Base-by-base conservation (phyloP, 495 filamentous ascomycete genomes). In the Daldinia childiae region DNA sequence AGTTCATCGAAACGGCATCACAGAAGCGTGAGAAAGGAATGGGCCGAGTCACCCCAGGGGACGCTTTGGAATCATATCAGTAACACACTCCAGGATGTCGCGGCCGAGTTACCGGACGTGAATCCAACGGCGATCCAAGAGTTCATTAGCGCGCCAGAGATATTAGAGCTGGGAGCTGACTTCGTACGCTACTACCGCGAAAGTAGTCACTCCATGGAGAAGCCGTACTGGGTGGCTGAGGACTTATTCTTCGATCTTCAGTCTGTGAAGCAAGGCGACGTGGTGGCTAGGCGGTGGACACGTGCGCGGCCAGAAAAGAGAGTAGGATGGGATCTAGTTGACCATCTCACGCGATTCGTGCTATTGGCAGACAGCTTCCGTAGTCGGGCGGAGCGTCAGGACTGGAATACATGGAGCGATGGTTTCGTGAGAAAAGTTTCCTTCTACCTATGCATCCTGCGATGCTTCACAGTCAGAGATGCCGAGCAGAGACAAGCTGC, bases 171-270 rank as follows among this genome's bases (percentile, higher is more conserved):
- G 0, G 74, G 74, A 1, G 34, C 54, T 14, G 72, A 74, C 6
- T 76, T 76, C 41, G 65, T 68, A 19, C 68, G 51, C 6, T 17
- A 24, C 24, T 74, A 69, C 60, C 64, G 66, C 50, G 34, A 50
- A 2, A 27, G 21, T 8, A 34, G 55, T 1, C 29, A 39, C 5
- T 66, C 58, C 14, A 48, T 9, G 14, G 68, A 76, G 55, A 69
- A 68, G 66, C 24, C 64, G 19, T 43, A 64, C 29, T 74, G 65
- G 62, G 57, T 57, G 19, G 74, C 74, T 9, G 68, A 74, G 38
- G 74, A 72, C 39, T 57, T 76, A 15, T 76, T 76, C 72, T 76
- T 72, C 51, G 66, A 72, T 43, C 69, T 76, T 14, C 72, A 76
- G 52, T 36, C 65, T 0, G 68, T 76, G 19, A 76, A 76, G 62